A percentile compares a stretch with the other conserved stretches of the same genome.
phyloP scores from a whole-genome alignment of 805 yeast genomes.

The Diddensiella santjacobensis region DNA sequence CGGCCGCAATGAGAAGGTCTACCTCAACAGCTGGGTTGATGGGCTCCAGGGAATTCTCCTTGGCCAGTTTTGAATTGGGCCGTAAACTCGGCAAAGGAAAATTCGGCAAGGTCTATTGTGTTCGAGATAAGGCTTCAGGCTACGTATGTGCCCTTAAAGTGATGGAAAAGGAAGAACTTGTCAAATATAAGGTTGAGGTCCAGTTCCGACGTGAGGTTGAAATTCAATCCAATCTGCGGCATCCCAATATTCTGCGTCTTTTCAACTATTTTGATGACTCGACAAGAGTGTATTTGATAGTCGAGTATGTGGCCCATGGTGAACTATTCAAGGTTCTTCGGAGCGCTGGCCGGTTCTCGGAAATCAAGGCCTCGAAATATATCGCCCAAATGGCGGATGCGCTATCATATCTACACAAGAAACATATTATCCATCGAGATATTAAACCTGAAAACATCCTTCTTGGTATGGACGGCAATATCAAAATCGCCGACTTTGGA shows the following conservation, averaged over 20 bases:
- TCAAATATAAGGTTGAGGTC: constrained; percentile 69
- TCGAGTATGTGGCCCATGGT: constrained; percentile 83
- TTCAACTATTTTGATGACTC: constrained; percentile 84
- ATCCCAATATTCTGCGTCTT: constrained; percentile 73
- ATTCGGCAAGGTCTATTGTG: constrained; percentile 90
- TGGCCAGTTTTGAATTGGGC: constrained; percentile 81
- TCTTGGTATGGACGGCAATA: constrained; percentile 66
- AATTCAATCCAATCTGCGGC: constrained; percentile 72
- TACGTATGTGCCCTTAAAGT: constrained; percentile 86
- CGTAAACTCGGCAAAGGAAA: constrained; percentile 87
- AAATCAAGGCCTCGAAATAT: constrained; percentile 62
- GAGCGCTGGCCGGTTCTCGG: constrained; percentile 64
- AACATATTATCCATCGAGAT: constrained; percentile 84
- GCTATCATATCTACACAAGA: constrained; percentile 68
- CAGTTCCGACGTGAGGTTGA: constrained; percentile 90
- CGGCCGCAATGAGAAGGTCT: constrained; percentile 18
- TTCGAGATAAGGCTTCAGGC: constrained; percentile 67
- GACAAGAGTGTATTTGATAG: constrained; percentile 71
- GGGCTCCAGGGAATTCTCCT: constrained; percentile 33
- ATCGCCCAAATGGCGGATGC: constrained; percentile 82
- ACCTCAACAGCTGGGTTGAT: constrained; percentile 24
- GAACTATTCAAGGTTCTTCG: constrained; percentile 77
- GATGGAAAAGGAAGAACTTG: constrained; percentile 79
- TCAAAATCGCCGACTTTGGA: constrained; percentile 91
- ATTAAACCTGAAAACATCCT: constrained; percentile 91